Evolutionary conservation across 768 basidiomycete genomes (phyloP), one percentile per base, ranked within the genome.

Genomic region (Boletus tylopilopsis): DNA sequence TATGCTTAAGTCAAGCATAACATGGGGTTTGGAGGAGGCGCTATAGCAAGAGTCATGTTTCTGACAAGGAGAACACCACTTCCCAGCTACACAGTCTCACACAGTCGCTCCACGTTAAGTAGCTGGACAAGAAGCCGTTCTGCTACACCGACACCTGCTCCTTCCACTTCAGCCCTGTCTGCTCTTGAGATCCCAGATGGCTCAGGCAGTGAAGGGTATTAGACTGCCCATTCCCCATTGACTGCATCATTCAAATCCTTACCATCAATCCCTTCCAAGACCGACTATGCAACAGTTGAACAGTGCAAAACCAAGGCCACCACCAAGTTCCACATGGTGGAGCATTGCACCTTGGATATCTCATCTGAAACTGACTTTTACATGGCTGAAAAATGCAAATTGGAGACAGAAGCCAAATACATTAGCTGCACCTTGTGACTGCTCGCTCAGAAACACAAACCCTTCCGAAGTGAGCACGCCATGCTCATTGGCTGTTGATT

Each of bases 181-280:
- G 63, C 56, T 16, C 64, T 63, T 12, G 68, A 69, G 22, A 59
- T 64, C 5, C 66, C 52, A 1, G 66, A 61, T 6, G 59, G 57
- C 24, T 74, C 73, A 19, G 79, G 73, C 12, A 80, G 77, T 50
- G 76, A 76, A 8, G 78, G 77, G 2, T 85, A 81, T 54, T 68
- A 75, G 25, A 68, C 73, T 2, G 71, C 72, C 4, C 51, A 55
- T 22, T 68, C 76, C 5, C 74, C 77, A 1, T 77, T 78, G 8
- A 71, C 67, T 11, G 68, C 73, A 6, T 83, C 81, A 0, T 81
- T 78, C 63, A 72, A 71, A 48, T 83, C 81, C 6, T 64, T 83
- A 47, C 81, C 81, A 1, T 78, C 77, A 4, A 83, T 83, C 53
- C 82, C 82, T 12, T 82, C 79, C 1, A 73, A 76, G 43, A 76